A percentile compares a stretch with the other conserved stretches of the same genome.
Evolutionary conservation across 805 yeast species (phyloP).

Genomic region (Cyberlindnera bimundalis): DNA sequence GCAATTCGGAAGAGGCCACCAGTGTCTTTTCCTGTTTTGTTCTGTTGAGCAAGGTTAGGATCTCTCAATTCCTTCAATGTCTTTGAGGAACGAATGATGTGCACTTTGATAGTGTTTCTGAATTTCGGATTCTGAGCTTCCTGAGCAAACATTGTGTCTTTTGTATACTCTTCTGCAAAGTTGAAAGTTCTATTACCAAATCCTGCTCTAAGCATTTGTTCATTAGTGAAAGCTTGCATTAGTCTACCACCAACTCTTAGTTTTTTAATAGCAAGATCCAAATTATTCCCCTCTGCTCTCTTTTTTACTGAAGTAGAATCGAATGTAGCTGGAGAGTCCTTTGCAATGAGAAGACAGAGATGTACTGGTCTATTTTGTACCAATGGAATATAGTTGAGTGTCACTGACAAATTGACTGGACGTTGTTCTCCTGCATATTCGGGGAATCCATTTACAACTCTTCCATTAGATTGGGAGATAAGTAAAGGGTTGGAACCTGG

Average conservation of each 20-base stretch:
- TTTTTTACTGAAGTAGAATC: slow-evolving; percentile 61
- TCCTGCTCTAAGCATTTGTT: slow-evolving; percentile 78
- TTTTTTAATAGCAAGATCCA: slow-evolving; percentile 70
- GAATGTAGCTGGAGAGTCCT: slow-evolving; percentile 65
- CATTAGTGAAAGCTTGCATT: slow-evolving; percentile 90
- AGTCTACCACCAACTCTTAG: slow-evolving; percentile 78
- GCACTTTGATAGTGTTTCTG: slow-evolving; percentile 71
- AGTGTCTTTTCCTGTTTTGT: slow-evolving; percentile 60
- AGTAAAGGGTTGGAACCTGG: slow-evolving; percentile 62
- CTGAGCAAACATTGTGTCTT: slow-evolving; percentile 49
- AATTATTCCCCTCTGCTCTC: slow-evolving; percentile 54
- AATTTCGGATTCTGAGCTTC: slow-evolving; percentile 32
- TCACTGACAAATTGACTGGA: slow-evolving; percentile 24
- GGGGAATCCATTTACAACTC: slow-evolving; percentile 33
- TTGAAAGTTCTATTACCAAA: slow-evolving; percentile 76
- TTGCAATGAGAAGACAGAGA: slow-evolving; percentile 69
- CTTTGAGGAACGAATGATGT: slow-evolving; percentile 62
- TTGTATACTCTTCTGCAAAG: slow-evolving; percentile 62
- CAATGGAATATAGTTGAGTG: slow-evolving; percentile 51
- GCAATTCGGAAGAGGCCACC: slow-evolving; percentile 83
- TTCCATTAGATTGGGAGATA: slow-evolving; percentile 45
- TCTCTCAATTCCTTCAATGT: slow-evolving; percentile 71
- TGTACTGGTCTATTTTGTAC: slow-evolving; percentile 74
- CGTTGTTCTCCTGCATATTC: slow-evolving; percentile 2
- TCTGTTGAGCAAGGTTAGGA: slow-evolving; percentile 85